Evolutionary conservation across 345 rosid genomes (phyloP).

Genomic region (Populus euphratica): DNA sequence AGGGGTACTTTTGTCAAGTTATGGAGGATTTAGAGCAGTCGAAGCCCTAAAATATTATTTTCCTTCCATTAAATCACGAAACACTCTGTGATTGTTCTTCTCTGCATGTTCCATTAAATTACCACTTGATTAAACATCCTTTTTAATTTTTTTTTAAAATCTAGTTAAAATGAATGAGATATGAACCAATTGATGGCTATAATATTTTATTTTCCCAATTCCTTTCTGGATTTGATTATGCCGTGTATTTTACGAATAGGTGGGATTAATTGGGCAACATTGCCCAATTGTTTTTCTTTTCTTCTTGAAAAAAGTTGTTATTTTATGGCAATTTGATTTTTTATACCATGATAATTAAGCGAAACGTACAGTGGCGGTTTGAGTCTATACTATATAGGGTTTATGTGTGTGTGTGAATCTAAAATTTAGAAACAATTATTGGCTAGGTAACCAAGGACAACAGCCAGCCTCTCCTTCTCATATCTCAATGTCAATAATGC

Average conservation of each 20-base stretch:
- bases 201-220: background rate
- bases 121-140: background rate
- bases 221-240: background rate
- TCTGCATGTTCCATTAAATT: background rate
- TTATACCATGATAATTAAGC: background rate
- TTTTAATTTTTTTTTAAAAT: background rate
- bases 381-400: background rate
- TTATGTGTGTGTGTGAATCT: too few species aligned
- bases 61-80: conserved; percentile 6
- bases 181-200: background rate
- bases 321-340: background rate
- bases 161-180: background rate
- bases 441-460: background rate
- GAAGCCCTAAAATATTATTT: background rate
- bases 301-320: background rate
- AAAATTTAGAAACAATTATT: background rate
- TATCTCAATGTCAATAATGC: conserved; percentile 12
- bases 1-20: background rate
- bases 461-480: background rate
- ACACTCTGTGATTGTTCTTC: background rate
- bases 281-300: too few species aligned
- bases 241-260: background rate
- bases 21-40: background rate
- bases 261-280: background rate
- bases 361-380: background rate